Conservation (phyloP, 345 rosid genomes). For the Populus simonii region DNA sequence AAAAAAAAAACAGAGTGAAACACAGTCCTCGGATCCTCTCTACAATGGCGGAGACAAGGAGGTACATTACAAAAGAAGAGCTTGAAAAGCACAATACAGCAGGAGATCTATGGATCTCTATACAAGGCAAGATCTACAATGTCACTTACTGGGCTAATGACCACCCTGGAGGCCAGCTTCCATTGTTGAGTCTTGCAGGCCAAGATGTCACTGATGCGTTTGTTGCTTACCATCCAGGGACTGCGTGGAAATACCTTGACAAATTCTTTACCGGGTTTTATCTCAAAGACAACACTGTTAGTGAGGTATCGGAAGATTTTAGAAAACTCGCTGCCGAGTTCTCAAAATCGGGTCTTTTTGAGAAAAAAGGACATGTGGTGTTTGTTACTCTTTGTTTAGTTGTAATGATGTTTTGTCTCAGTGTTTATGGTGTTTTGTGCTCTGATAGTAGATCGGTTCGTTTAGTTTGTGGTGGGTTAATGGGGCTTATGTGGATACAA, state of each 20-base stretch:
- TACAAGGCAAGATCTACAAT: constrained; percentile 53
- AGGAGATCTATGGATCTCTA: constrained; percentile 55
- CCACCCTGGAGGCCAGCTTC: constrained; percentile 50
- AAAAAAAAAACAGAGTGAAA: not conserved
- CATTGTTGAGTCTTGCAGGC: constrained; percentile 46
- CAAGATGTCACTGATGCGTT: constrained; percentile 56
- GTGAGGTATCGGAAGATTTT: constrained; percentile 45
- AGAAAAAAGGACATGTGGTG: constrained; percentile 39
- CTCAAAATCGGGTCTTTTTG: constrained; percentile 46
- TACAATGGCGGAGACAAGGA: constrained; percentile 33
- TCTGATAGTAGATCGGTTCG: constrained; percentile 35
- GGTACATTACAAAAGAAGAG: constrained; percentile 35
- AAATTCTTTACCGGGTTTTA: constrained; percentile 47
- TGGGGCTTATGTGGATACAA: constrained; percentile 56
- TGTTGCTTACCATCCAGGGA: constrained; percentile 46
- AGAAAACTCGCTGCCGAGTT: constrained; percentile 42
- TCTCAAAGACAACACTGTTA: constrained; percentile 42
- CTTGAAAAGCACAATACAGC: constrained; percentile 36
- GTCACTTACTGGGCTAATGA: constrained; percentile 42
- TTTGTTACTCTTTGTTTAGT: constrained; percentile 21
- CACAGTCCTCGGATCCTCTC: not conserved
- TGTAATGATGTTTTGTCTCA: constrained; percentile 24
- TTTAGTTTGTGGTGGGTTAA: constrained; percentile 32
- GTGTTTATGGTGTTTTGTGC: constrained; percentile 39
- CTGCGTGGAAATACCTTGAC: constrained; percentile 48